Percentiles rank a stretch among this genome's conserved stretches.
phyloP scores from a whole-genome alignment of 495 filamentous ascomycete genomes.

The Daldinia loculata region DNA sequence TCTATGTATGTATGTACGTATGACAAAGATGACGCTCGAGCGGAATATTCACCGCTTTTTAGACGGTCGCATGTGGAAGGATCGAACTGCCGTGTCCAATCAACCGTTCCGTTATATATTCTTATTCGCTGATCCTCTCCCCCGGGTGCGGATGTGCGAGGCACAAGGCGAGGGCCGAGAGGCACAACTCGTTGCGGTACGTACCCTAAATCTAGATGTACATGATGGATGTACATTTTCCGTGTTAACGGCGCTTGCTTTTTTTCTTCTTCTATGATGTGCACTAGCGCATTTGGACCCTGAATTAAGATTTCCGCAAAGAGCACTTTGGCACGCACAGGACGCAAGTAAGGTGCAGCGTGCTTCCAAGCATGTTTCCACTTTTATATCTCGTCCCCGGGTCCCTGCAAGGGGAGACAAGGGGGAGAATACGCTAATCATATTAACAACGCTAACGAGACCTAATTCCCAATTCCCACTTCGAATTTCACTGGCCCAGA shows the following conservation, averaged over 20 bases:
- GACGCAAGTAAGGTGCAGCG: conserved; percentile 1
- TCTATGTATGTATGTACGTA: background rate
- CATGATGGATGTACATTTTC: background rate
- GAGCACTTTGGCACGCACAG: conserved; percentile 6
- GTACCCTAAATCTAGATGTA: background rate
- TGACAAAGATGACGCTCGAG: conserved; percentile 24
- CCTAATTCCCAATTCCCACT: conserved; percentile 1
- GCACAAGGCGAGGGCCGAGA: background rate
- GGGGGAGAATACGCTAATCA: background rate
- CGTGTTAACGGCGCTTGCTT: background rate
- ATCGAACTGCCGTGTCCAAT: conserved; percentile 31
- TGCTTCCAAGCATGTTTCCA: background rate
- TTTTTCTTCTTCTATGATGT: conserved; percentile 12
- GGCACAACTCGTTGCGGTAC: background rate
- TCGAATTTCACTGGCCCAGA: conserved; percentile 3
- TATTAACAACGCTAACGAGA: background rate
- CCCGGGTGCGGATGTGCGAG: conserved; percentile 18
- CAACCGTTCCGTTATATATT: conserved; percentile 9
- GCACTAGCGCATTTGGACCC: conserved; percentile 34
- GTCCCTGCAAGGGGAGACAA: conserved; percentile 25
- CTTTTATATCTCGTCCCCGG: conserved; percentile 27
- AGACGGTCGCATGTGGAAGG: conserved; percentile 4
- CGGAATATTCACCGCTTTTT: conserved; percentile 38
- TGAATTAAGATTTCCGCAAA: conserved; percentile 27
- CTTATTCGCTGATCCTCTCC: conserved; percentile 33